phyloP scores from a whole-genome alignment of 1,139 yeast species.

The Candida mesenterica region DNA sequence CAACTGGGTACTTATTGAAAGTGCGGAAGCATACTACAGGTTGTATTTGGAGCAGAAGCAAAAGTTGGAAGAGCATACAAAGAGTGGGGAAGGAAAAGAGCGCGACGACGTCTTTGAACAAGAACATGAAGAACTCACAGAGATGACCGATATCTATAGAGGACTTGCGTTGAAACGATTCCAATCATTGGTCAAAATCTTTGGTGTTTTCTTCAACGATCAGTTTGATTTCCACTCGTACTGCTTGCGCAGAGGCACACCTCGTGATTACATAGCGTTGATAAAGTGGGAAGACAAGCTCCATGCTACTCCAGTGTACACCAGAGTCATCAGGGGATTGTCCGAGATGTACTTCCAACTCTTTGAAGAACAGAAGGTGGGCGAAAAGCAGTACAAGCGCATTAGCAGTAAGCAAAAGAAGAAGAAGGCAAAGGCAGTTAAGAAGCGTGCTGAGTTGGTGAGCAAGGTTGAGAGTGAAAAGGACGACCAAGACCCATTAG shows the following conservation, averaged over 20 bases:
- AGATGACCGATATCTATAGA: constrained; percentile 42
- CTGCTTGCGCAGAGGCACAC: constrained; percentile 88
- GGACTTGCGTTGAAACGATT: constrained; percentile 85
- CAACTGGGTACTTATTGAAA: constrained; percentile 83
- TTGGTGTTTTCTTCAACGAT: constrained; percentile 71
- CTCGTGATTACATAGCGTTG: constrained; percentile 75
- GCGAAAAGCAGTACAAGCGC: constrained; percentile 15
- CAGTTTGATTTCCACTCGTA: constrained; percentile 94
- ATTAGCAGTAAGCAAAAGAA: constrained; percentile 23
- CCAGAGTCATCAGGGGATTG: constrained; percentile 69
- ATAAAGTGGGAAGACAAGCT: constrained; percentile 78
- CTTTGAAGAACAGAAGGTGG: constrained; percentile 22
- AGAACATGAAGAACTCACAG: constrained; percentile 30
- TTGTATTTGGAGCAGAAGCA: constrained; percentile 27
- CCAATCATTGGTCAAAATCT: constrained; percentile 62
- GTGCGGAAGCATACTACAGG: constrained; percentile 73
- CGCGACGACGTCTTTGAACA: constrained; percentile 23
- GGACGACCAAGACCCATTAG: constrained; percentile 51
- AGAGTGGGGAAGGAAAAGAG: constrained; percentile 14
- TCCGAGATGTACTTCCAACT: constrained; percentile 55
- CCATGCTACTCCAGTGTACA: constrained; percentile 66
- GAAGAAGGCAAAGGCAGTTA: constrained; percentile 32
- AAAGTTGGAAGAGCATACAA: constrained; percentile 14
- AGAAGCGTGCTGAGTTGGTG: constrained; percentile 38
- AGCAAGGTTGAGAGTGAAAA: constrained; percentile 43